These are phyloP conservation scores for Chlorella sp. DNA, from an alignment of 139 green algal species.

Conservation along the genomic window DNA sequence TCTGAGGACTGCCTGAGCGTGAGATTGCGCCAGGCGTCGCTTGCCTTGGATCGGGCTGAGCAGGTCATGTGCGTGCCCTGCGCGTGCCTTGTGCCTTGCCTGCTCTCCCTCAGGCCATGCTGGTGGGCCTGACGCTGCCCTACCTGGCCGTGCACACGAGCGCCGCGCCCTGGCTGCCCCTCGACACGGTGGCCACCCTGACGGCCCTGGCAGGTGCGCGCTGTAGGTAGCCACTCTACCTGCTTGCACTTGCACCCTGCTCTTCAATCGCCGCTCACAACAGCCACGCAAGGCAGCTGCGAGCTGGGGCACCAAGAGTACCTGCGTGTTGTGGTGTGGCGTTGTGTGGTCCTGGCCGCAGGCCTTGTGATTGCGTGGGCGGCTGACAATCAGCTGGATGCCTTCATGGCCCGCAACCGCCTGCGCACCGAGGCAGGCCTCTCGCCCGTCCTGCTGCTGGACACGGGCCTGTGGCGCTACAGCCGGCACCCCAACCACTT, in stretches of 20 bases:
- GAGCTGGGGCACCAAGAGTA: neutral
- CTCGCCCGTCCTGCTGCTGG: conserved; percentile 7
- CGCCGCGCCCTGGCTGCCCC: conserved; percentile 15
- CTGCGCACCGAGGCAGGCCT: conserved; percentile 1
- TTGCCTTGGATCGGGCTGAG: too few species aligned
- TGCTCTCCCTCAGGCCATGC: too few species aligned
- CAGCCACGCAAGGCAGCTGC: neutral
- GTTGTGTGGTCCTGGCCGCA: neutral
- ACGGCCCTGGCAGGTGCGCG: neutral
- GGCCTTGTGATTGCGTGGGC: conserved; percentile 25
- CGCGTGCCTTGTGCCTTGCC: too few species aligned
- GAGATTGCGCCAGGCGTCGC: too few species aligned
- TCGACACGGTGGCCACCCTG: conserved; percentile 9
- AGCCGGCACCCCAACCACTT: conserved; percentile 84
- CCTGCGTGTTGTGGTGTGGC: neutral
- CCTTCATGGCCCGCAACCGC: conserved; percentile 19
- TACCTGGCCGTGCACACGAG: conserved; percentile 27
- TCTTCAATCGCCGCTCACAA: too few species aligned
- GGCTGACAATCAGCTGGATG: conserved; percentile 47
- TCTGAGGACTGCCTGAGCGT: too few species aligned
- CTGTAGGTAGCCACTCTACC: too few species aligned
- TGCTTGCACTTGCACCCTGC: too few species aligned
- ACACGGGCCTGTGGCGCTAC: conserved; percentile 65
- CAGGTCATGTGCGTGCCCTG: too few species aligned
- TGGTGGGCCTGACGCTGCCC: conserved; percentile 46